Evolutionary conservation across 75 land plant species (phyloP), one percentile per base, ranked within the genome.

Genomic region (Selaginella moellendorffii): DNA sequence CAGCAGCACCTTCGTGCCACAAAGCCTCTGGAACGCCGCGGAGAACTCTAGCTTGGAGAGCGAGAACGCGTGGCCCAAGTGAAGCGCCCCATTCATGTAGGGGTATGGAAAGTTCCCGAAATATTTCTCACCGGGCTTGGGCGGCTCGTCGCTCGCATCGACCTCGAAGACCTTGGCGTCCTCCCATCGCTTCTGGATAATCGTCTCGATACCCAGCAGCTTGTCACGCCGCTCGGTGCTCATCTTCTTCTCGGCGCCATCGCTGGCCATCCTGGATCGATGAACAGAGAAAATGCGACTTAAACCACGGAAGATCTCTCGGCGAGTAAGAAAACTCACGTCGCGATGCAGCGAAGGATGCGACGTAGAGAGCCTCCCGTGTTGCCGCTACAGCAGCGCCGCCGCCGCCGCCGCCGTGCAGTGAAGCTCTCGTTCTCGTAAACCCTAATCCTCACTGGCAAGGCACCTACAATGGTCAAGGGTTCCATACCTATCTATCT

Each of bases 81-180:
- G 96, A 46, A 89, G 74, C 51, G 51, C 52, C 0, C 96, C 96
- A 61, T 89, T 89, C 96, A 89, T 89, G 72, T 89, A 89, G 25
- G 96, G 96, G 61, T 74, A 86, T 0, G 96, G 96, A 69, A 89
- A 89, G 72, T 89, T 89, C 0, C 96, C 96, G 59, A 79, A 89
- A 70, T 83, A 89, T 72, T 89, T 89, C 53, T 88, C 95, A 2
- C 79, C 86, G 0, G 66, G 54, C 60, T 74, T 63, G 8, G 84
- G 81, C 27, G 67, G 77, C 24, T 42, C 68, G n/a, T 54, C 59
- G 10, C 54, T 36, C 5, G 96, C 61, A 18, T 89, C 85, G 54
- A 80, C 78, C 53, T 70, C 75, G 29, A 89, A 89, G 2, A 81
- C 83, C 27, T 74, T 67, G 5, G 28, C 65, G 26, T 81, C 81